These are phyloP conservation scores for Aegilops tauschii DNA, from an alignment of 176 grass and related monocot genomes.

Conservation along the genomic window DNA sequence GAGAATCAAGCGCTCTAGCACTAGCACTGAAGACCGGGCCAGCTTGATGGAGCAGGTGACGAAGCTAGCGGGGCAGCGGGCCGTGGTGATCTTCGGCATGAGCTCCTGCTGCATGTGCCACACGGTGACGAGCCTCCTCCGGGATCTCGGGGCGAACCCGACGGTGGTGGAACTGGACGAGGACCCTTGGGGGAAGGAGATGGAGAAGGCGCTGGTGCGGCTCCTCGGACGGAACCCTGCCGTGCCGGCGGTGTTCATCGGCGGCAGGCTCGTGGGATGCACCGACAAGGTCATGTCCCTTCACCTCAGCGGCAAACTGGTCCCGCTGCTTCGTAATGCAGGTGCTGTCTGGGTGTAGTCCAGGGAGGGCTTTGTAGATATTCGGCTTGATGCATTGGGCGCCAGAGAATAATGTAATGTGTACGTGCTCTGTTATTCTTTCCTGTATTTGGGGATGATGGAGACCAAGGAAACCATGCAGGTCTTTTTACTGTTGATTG, in stretches of 20 bases:
- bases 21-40: too few species aligned
- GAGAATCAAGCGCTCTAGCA: too few species aligned
- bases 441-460: background rate
- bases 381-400: background rate
- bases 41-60: conserved; percentile 46
- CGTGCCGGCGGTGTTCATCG: conserved; percentile 45
- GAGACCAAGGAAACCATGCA: background rate
- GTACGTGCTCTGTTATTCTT: background rate
- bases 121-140: conserved; percentile 48
- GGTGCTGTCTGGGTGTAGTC: background rate
- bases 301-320: conserved; percentile 38
- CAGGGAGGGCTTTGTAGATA: background rate
- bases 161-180: conserved; percentile 38
- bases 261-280: conserved; percentile 32
- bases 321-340: conserved; percentile 18
- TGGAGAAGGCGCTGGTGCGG: conserved; percentile 41
- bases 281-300: conserved; percentile 53
- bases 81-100: conserved; percentile 70
- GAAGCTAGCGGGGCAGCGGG: conserved; percentile 57
- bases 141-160: conserved; percentile 47
- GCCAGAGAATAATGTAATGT: background rate
- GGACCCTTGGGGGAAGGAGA: conserved; percentile 33
- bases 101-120: conserved; percentile 90
- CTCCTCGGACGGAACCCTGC: conserved; percentile 32
- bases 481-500: background rate